Percentiles rank a stretch among this genome's conserved stretches.
Conservation (phyloP, 768 basidiomycete genomes). For the Exsudoporus frostii region DNA sequence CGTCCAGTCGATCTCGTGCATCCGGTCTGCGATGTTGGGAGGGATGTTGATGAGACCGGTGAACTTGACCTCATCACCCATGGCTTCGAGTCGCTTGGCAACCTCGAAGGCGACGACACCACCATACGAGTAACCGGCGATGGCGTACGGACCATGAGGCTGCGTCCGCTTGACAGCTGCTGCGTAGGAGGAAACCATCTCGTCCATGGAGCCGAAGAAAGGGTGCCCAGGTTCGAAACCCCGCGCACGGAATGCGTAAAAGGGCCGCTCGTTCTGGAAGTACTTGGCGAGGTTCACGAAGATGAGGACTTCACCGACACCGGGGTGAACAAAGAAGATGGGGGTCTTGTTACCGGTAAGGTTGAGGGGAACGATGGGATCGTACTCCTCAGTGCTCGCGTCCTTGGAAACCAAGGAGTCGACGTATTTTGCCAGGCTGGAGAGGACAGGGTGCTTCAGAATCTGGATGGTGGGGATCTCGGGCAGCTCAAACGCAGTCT, state of each 20-base stretch:
- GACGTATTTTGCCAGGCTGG: slow-evolving; percentile 29
- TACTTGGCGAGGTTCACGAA: slow-evolving; percentile 44
- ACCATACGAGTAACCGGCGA: slow-evolving; percentile 46
- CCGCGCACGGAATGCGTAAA: slow-evolving; percentile 44
- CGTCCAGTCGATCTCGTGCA: slow-evolving; percentile 42
- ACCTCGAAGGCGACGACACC: slow-evolving; percentile 45
- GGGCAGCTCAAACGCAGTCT: slow-evolving; percentile 24
- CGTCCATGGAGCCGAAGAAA: slow-evolving; percentile 35
- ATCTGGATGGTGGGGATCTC: slow-evolving; percentile 41
- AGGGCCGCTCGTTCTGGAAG: slow-evolving; percentile 39
- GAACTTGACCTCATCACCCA: slow-evolving; percentile 39
- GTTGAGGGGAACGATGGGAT: slow-evolving; percentile 43
- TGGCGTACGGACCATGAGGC: slow-evolving; percentile 38
- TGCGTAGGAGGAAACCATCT: slow-evolving; percentile 40
- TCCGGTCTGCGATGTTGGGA: slow-evolving; percentile 39
- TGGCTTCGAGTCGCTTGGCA: slow-evolving; percentile 35
- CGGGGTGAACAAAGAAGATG: slow-evolving; percentile 43
- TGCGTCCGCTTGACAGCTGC: slow-evolving; percentile 33
- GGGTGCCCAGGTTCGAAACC: slow-evolving; percentile 40
- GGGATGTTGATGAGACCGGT: slow-evolving; percentile 43
- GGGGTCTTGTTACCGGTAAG: slow-evolving; percentile 39
- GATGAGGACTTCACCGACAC: slow-evolving; percentile 40
- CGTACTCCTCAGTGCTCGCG: slow-evolving; percentile 27
- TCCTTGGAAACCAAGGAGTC: slow-evolving; percentile 27
- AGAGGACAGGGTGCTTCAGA: slow-evolving; percentile 33